Percentiles rank a stretch among this genome's conserved stretches.
Evolutionary conservation across 345 rosid genomes (phyloP).

Genomic region (Eucalyptus leucophloia): DNA sequence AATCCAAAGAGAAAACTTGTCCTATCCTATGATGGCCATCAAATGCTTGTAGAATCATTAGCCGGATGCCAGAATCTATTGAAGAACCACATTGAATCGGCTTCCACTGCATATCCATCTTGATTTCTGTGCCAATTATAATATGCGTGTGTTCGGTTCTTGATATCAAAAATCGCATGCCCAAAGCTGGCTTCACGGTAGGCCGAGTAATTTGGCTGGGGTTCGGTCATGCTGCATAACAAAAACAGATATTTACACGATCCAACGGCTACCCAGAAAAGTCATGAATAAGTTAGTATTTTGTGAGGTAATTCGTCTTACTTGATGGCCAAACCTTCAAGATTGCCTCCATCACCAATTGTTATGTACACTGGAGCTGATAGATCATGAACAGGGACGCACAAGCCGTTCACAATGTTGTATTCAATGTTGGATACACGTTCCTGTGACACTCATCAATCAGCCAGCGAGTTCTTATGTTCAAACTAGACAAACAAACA

Average conservation of each 20-base stretch:
- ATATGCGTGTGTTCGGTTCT: constrained; percentile 6
- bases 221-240: constrained; percentile 3
- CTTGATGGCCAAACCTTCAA: background rate
- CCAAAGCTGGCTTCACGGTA: constrained; percentile 8
- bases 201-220: constrained; percentile 3
- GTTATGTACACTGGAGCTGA: background rate
- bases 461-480: background rate
- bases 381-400: background rate
- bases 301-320: background rate
- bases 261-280: background rate
- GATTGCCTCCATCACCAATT: background rate
- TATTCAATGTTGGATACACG: background rate
- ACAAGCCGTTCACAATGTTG: background rate
- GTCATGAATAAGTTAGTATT: background rate
- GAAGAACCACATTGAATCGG: background rate
- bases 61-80: background rate
- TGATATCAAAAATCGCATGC: constrained; percentile 1
- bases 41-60: background rate
- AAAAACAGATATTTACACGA: background rate
- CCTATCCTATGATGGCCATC: background rate
- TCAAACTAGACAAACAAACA: background rate
- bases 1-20: background rate
- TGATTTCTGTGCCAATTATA: constrained; percentile 8
- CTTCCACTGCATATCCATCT: background rate
- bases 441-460: background rate